A percentile compares a stretch with the other conserved stretches of the same genome.
Conservation (phyloP, 192 early-diverging fungal species). For the Backusella australiensis region DNA sequence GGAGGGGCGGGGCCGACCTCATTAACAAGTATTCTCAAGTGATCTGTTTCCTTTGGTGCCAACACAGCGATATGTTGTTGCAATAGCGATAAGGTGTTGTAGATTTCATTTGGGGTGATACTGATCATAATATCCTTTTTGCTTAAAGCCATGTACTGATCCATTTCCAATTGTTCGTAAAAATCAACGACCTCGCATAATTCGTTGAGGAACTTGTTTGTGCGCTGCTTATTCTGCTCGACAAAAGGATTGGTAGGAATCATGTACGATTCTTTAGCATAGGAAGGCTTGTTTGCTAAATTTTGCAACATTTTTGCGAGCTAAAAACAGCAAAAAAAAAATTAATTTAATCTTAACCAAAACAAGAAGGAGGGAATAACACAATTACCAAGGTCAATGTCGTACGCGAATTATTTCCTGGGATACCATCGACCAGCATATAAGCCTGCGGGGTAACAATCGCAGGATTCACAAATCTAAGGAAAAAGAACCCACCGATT, state of each 20-base stretch:
- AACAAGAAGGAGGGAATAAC: not conserved
- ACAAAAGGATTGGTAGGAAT: constrained; percentile 83
- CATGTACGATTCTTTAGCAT: constrained; percentile 92
- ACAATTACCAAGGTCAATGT: constrained; percentile 82
- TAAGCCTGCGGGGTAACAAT: constrained; percentile 95
- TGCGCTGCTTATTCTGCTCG: constrained; percentile 78
- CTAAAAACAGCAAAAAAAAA: constrained; percentile 22
- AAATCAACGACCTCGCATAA: constrained; percentile 93
- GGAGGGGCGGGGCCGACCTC: constrained; percentile 73
- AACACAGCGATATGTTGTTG: constrained; percentile 77
- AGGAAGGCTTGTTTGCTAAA: constrained; percentile 90
- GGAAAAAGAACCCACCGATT: constrained; percentile 96
- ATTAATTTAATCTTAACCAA: not conserved
- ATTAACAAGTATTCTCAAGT: constrained; percentile 72
- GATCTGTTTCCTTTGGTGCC: constrained; percentile 72
- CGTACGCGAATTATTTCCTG: constrained; percentile 77
- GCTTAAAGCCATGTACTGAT: constrained; percentile 92
- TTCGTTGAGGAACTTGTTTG: constrained; percentile 84
- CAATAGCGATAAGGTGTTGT: constrained; percentile 84
- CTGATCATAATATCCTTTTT: constrained; percentile 88
- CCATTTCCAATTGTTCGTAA: constrained; percentile 95
- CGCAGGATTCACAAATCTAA: constrained; percentile 96
- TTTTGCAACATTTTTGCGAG: constrained; percentile 94
- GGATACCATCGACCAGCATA: constrained; percentile 86
- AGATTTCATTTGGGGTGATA: constrained; percentile 93